phyloP scores from a whole-genome alignment of 306 rosid species.

The Psophocarpus tetragonolobus region DNA sequence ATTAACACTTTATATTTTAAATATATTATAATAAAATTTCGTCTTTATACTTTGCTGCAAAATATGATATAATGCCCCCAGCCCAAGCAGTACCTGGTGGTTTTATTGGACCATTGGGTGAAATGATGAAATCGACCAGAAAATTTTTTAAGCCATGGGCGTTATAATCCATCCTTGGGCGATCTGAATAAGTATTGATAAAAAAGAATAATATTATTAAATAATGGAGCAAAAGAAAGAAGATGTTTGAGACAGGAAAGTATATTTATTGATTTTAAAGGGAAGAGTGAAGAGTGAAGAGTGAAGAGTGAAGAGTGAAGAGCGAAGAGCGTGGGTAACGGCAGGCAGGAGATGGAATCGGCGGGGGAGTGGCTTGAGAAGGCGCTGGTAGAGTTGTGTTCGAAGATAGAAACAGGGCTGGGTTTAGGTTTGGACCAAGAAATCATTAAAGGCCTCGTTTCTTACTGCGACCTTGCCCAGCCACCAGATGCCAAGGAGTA shows the following conservation, averaged over 20 bases:
- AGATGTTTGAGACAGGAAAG: too few species aligned
- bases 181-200: conserved; percentile 82
- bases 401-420: conserved; percentile 71
- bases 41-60: too few species aligned
- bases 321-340: not conserved
- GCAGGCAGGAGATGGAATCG: conserved; percentile 48
- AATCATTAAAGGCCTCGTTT: conserved; percentile 83
- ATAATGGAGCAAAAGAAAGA: too few species aligned
- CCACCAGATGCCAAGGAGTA: conserved; percentile 92
- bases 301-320: too few species aligned
- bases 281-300: too few species aligned
- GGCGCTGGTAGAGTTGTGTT: conserved; percentile 74
- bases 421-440: conserved; percentile 71
- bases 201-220: too few species aligned
- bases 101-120: conserved; percentile 67
- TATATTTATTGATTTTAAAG: too few species aligned
- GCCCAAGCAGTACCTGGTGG: conserved; percentile 58
- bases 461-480: conserved; percentile 85
- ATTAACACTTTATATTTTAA: too few species aligned
- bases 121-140: conserved; percentile 81
- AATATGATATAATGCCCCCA: too few species aligned
- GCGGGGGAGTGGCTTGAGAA: conserved; percentile 87
- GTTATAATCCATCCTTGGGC: conserved; percentile 86
- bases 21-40: too few species aligned
- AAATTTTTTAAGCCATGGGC: conserved; percentile 82